These are phyloP conservation scores for Linnemannia zychae DNA, from an alignment of 192 early-diverging fungal species.

Conservation along the genomic window DNA sequence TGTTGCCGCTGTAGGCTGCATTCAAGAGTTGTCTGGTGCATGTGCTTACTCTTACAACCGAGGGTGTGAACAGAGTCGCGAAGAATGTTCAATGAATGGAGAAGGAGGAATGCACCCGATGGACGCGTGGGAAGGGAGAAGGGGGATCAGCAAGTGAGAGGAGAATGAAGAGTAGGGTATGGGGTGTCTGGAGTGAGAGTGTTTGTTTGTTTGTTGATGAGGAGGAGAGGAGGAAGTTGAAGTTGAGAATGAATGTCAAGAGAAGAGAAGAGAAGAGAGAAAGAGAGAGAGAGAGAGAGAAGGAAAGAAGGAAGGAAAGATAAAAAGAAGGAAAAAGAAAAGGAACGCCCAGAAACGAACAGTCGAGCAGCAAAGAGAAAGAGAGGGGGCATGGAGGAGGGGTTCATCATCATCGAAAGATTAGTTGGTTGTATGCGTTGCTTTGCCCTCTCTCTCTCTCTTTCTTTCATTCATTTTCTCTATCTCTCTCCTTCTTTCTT, in stretches of 20 bases:
- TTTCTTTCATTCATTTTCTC: too few relatives aligned
- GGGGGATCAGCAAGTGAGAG: not conserved
- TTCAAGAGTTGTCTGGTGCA: not conserved
- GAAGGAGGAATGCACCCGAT: not conserved
- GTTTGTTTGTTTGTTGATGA: not conserved
- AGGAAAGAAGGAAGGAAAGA: not conserved
- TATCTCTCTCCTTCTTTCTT: too few relatives aligned
- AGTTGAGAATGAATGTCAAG: conserved; percentile 7
- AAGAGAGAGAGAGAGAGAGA: not conserved
- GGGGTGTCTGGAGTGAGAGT: not conserved
- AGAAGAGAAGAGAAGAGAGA: not conserved
- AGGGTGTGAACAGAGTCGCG: not conserved
- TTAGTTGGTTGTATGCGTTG: not conserved
- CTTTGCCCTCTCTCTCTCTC: not conserved
- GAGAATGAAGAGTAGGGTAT: not conserved
- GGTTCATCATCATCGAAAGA: not conserved
- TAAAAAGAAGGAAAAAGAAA: not conserved
- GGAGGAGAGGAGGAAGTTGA: not conserved
- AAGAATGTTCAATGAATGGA: not conserved
- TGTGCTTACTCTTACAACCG: not conserved
- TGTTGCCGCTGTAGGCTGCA: not conserved
- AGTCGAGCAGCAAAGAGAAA: not conserved
- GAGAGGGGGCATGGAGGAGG: not conserved
- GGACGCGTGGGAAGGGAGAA: not conserved
- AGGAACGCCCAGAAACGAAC: conserved; percentile 1